phyloP scores from a whole-genome alignment of 257 asterid genomes.

The Nicotiana attenuata region DNA sequence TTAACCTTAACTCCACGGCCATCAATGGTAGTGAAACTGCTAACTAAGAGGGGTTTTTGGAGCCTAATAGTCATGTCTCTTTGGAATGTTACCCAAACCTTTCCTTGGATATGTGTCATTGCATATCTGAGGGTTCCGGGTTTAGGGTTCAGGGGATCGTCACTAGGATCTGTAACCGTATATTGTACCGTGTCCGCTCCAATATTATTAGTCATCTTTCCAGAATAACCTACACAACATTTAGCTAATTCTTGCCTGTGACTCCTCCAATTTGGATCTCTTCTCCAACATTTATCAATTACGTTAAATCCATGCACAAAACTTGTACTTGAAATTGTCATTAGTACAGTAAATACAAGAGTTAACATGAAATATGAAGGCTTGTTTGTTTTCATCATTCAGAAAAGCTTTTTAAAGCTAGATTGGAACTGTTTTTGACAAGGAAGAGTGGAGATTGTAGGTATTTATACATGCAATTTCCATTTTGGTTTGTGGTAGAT shows the following conservation, averaged over 20 bases:
- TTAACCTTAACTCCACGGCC: conserved; percentile 67
- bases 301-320: conserved; percentile 26
- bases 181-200: conserved; percentile 38
- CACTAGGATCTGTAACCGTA: conserved; percentile 50
- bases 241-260: conserved; percentile 55
- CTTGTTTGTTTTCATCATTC: background rate
- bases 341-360: background rate
- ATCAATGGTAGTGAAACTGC: conserved; percentile 63
- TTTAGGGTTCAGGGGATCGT: conserved; percentile 55
- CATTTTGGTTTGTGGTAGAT: background rate
- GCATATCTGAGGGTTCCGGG: conserved; percentile 71
- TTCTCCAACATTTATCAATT: conserved; percentile 70
- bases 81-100: conserved; percentile 72
- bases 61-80: conserved; percentile 59
- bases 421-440: too few species aligned
- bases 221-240: conserved; percentile 67
- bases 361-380: background rate
- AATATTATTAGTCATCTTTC: conserved; percentile 58
- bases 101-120: conserved; percentile 46
- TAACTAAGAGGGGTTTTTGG: conserved; percentile 56
- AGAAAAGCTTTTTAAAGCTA: too few species aligned
- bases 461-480: conserved; percentile 9
- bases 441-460: background rate
- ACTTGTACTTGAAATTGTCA: background rate
- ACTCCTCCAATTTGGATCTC: conserved; percentile 44